Evolutionary conservation across 2,329 filamentous ascomycete species (phyloP).

Genomic region (Dryadomyces quercivorus): DNA sequence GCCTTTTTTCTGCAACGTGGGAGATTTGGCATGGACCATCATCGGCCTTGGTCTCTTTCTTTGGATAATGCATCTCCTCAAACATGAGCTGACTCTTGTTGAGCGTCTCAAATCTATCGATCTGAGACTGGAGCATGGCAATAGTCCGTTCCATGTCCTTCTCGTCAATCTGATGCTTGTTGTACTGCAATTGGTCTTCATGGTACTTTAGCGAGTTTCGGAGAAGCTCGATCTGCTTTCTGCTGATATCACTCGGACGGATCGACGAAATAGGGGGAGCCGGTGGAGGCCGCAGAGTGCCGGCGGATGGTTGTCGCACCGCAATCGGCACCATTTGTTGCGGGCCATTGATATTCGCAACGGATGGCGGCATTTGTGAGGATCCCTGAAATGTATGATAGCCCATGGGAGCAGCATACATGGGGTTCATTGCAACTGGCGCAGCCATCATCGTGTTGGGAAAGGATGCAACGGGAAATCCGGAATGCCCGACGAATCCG

Average conservation of each 20-base stretch:
- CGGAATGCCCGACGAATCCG: conserved; percentile 10
- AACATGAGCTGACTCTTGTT: conserved; percentile 30
- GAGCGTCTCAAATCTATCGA: conserved; percentile 31
- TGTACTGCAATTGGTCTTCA: conserved; percentile 47
- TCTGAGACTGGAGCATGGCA: conserved; percentile 22
- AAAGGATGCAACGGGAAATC: conserved; percentile 14
- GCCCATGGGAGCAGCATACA: conserved; percentile 7
- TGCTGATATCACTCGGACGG: conserved; percentile 47
- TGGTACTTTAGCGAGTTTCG: conserved; percentile 40
- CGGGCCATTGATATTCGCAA: neutral
- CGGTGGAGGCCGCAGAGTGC: conserved; percentile 15
- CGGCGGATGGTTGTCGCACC: neutral
- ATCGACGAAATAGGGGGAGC: conserved; percentile 44
- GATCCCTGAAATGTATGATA: conserved; percentile 1
- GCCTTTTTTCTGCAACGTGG: neutral
- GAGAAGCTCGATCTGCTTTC: conserved; percentile 41
- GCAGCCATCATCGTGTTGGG: conserved; percentile 15
- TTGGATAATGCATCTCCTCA: conserved; percentile 31
- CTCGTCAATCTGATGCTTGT: conserved; percentile 51
- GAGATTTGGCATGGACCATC: conserved; percentile 14
- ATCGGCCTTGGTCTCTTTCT: conserved; percentile 9
- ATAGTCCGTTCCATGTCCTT: conserved; percentile 36
- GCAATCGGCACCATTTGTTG: neutral
- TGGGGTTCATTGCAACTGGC: conserved; percentile 11
- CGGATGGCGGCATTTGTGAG: neutral